phyloP scores from a whole-genome alignment of 345 rosid genomes.

The Luvunga scandens region DNA sequence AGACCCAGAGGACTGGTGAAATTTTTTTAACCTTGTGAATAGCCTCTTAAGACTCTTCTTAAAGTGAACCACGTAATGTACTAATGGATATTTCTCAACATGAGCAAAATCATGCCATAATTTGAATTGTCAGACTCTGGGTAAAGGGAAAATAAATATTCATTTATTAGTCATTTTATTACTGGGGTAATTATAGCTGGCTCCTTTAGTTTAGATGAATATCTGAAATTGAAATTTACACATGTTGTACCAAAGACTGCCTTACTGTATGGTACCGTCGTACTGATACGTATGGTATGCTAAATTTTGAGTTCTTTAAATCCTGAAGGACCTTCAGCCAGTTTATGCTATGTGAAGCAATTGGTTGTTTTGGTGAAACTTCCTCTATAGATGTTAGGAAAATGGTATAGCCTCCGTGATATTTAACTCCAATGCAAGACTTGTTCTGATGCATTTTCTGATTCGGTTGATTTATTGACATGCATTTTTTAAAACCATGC shows the following conservation, averaged over 20 bases:
- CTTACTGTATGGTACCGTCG: background rate
- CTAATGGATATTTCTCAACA: background rate
- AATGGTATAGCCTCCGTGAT: background rate
- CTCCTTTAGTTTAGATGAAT: background rate
- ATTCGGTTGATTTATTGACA: background rate
- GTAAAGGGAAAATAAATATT: background rate
- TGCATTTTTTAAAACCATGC: background rate
- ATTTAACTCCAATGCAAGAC: background rate
- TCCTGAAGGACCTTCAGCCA: background rate
- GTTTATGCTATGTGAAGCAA: background rate
- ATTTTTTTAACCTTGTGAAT: background rate
- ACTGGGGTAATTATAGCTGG: background rate
- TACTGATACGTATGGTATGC: background rate
- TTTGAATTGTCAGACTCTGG: background rate
- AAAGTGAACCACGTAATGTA: background rate
- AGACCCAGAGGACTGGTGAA: background rate
- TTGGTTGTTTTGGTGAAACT: background rate
- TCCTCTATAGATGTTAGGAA: background rate
- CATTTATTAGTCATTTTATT: background rate
- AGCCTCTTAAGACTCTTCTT: background rate
- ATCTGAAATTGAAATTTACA: background rate
- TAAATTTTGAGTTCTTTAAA: background rate
- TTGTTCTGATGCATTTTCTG: background rate
- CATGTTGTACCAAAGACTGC: background rate
- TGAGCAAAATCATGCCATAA: background rate